Evolutionary conservation across 1,139 yeast genomes (phyloP).

Genomic region (Scheffersomyces lignicola): DNA sequence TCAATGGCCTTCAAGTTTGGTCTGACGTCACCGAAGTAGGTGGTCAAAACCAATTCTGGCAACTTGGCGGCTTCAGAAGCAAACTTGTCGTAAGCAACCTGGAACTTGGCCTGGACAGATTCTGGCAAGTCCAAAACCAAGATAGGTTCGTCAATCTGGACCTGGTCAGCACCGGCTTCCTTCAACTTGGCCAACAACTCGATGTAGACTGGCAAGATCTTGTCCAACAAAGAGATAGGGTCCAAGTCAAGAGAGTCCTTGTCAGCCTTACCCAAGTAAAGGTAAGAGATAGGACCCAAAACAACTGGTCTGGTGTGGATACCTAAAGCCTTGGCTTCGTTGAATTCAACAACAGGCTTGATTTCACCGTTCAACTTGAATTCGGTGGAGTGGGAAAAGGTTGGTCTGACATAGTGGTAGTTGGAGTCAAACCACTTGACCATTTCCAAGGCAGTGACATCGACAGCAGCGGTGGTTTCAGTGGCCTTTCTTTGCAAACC

Average conservation of each 20-base stretch:
- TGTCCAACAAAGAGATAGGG: conserved; percentile 84
- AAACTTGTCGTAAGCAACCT: conserved; percentile 78
- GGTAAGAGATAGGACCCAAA: conserved; percentile 94
- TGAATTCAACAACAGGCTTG: conserved; percentile 96
- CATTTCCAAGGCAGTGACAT: conserved; percentile 99
- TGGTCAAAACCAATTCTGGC: conserved; percentile 80
- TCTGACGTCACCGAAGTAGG: conserved; percentile 97
- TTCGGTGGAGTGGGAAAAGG: conserved; percentile 91
- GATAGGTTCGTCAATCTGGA: conserved; percentile 97
- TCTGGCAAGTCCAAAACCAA: conserved; percentile 92
- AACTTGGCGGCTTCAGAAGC: conserved; percentile 61
- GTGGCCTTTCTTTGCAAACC: conserved; percentile 98
- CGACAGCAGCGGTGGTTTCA: conserved; percentile 84
- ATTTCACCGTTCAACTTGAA: conserved; percentile 91
- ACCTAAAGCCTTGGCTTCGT: conserved; percentile 97
- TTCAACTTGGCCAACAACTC: conserved; percentile 84
- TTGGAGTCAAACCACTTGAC: conserved; percentile 99
- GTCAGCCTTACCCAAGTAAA: conserved; percentile 96
- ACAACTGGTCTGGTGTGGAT: conserved; percentile 96
- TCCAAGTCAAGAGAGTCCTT: conserved; percentile 94
- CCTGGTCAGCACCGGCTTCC: conserved; percentile 92
- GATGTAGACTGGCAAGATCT: conserved; percentile 89
- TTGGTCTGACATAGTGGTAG: conserved; percentile 99
- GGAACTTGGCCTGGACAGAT: conserved; percentile 79
- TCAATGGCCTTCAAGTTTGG: conserved; percentile 91